Evolutionary conservation across 306 rosid species (phyloP), one percentile per base, ranked within the genome.

Genomic region (Rosa rugosa): DNA sequence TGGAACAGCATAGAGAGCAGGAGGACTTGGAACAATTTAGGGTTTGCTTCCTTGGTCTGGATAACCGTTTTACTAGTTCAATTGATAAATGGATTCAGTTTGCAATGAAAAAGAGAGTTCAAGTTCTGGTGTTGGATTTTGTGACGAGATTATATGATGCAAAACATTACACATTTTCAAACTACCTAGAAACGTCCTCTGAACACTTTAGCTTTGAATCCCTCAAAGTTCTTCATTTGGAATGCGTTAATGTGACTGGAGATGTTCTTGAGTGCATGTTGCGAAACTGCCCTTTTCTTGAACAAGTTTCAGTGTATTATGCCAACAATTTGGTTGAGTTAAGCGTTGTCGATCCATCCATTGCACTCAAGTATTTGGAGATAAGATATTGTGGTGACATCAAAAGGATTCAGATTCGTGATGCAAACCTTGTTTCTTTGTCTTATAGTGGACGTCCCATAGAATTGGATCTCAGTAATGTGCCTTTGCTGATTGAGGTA

Each of bases 21-120:
- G 54, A n/a, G 64, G 3, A 9, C 64, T 20, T 57, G 25, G 12
- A 57, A 22, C 64, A 22, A 4, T 57, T 57, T 20, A 57, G 64
- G 34, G 64, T 57, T 9, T 20, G 23, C 64, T 57, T 56, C 23
- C 9, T 8, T 49, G 54, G 54, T n/a, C 63, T 57, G 2, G 13
- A 57, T 57, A 7, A n/a, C 8, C 31, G 31, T 8, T 56, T 56
- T n/a, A 3, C 63, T 18, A 7, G 11, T n/a, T 56, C 27, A 8
- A 56, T 57, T 57, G 64, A 57, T 57, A 7, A 57, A 8, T n/a
- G 64, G 64, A 57, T 57, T 57, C 64, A n/a, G 25, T 57, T 57
- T 59, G 65, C 65, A 22, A 59, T 59, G 65, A 23, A 59, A 59
- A 59, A 9, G 65, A 10, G 65, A 59, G 65, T 59, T 22, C 65